Base-by-base conservation (phyloP, 140 eudicot species). In the Oenanthe javanica region DNA sequence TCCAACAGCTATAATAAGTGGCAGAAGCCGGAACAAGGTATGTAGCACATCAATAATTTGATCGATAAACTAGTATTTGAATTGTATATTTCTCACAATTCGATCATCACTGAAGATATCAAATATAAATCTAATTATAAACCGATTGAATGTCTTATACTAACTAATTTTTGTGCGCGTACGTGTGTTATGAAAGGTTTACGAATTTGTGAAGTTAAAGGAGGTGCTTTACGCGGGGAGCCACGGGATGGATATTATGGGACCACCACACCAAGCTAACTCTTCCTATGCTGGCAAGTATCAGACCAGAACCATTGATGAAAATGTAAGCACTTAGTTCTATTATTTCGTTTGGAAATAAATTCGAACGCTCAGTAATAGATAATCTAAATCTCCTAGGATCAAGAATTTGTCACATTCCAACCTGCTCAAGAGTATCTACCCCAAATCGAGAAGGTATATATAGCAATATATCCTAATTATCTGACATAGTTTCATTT, bases 241-340 rank as follows among this genome's bases (percentile, higher is more conserved):
- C 87, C 98, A 94, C 83, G 98, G 98, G 46, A 90, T 94, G 98
- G 98, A 94, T 47, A 94, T 93, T 0, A 87, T 88, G 83, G 97
- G 88, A 77, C 98, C 98, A 82, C 88, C 0, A 57, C 31, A 80
- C 42, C 74, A 71, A 2, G 83, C 81, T 5, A 84, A 82, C 66
- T 81, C 88, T 21, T 57, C 77, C 52, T 82, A 84, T 76, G 89
- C 83, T 67, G 47, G 50, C 72, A 87, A 85, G 81, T 89, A 87
- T 83, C 91, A 87, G 31, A 84, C 81, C 8, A 82, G 63, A 82
- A 77, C 87, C 82, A 66, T 79, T 12, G 89, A 94, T 81, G 77
- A 85, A 25, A 88, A 88, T 89, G 97, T 91, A 72, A 70, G 75
- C 4, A n/a, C 23, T 38, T 40, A 40, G 4, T 70, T 70, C 5